Base-by-base conservation (phyloP, 495 filamentous ascomycete genomes). In the Tuber melanosporum region DNA sequence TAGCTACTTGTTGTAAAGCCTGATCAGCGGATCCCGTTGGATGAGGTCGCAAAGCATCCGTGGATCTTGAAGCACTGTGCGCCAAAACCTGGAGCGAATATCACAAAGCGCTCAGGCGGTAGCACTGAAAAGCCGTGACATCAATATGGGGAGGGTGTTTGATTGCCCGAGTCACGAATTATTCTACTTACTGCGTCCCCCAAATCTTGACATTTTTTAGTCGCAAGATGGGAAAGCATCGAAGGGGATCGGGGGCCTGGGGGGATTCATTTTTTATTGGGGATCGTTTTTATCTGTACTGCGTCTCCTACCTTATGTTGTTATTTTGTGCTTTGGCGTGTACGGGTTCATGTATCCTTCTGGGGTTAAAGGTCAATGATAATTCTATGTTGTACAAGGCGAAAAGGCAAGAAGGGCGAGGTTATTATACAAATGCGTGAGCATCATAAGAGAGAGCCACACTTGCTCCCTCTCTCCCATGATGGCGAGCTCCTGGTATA, bases 1-100 rank as follows among this genome's bases (percentile, higher is more conserved):
- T 82, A 98, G 94, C 86, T 99, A 52, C 89, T 99, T 73, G 93
- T 98, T 36, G 89, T 98, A 75, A 94, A 98, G 78, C 96, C 95
- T 0, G 94, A 97, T 83, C 97, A 97, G 87, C 88, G 95, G 45
- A 92, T 99, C 69, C 88, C 94, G 1, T 88, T 99, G 1, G 93
- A 95, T 22, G 92, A 98, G 49, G 92, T 98, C 71, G 90, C 93
- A 84, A 89, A 88, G 66, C 95, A 99, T 84, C 95, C 95, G 41
- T 99, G 95, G 95, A 97, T 99, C 78, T 82, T 97, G 79, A 99
- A 97, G 88, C 93, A 99, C 85, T 98, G 96, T 84, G 87, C 90
- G 20, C 69, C 52, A 12, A 82, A 75, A 81, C 41, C 41, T 72
- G 71, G 71, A 72, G 66, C 72, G 22, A 74, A 81, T 14, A 75